Evolutionary conservation across 2,329 filamentous ascomycete species (phyloP), one percentile per base, ranked within the genome.

Genomic region (Curvularia hawaiiensis): DNA sequence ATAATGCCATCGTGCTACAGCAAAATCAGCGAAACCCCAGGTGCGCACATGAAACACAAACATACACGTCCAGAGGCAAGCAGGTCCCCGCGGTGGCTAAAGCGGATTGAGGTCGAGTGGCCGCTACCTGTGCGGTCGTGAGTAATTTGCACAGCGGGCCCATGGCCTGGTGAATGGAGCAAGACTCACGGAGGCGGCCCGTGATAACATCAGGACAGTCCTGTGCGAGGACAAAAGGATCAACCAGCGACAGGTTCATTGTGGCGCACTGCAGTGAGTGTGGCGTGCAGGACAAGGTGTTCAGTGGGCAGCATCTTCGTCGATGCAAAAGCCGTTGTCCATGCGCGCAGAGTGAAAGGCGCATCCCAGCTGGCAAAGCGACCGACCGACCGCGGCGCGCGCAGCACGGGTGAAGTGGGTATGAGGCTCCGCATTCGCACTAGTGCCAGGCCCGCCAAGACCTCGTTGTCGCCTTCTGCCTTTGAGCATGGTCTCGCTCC

Each of bases 81-180:
- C 69, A 95, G 93, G 78, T 99, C 94, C 77, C 95, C 95, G 73
- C 89, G 91, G 73, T 92, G 91, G 73, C 94, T 97, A 84, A 99
- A 99, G 64, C 94, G 91, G 58, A 88, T 80, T 69, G 84, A 87
- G 35, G 86, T 86, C 48, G 86, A 84, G 76, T 88, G 85, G 48
- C 87, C 86, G 70, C 83, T 85, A 68, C 81, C 83, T 86, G 55
- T 39, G 56, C 22, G 16, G 56, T 39, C 54, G 65, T 68, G 47
- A 69, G 66, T 50, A 52, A n/a, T 57, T 24, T 62, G 40, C 70
- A 84, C 22, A 16, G 24, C 30, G 35, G 48, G 14, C 28, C 38
- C n/a, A 38, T 28, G 31, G 87, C 65, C 85, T 86, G 57, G 41
- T 84, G 77, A 89, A 31, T 20, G 85, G 26, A 86, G 85, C 31